Evolutionary conservation across 148 eudicot species (phyloP), one percentile per base, ranked within the genome.

Genomic region (Nepenthes mirabilis): DNA sequence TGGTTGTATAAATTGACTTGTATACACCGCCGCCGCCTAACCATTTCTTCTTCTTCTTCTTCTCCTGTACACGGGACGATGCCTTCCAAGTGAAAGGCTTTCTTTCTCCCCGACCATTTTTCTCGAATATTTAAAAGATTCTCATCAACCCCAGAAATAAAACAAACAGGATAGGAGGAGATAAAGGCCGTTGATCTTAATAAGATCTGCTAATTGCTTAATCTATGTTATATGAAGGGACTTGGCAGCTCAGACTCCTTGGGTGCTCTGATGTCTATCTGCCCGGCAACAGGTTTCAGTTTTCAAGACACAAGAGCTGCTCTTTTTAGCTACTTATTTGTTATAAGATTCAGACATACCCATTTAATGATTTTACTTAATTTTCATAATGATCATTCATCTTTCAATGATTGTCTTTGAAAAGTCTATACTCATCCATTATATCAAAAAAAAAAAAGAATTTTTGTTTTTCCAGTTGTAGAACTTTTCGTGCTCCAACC

Each of bases 161-260:
- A 45, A 14, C 11, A 12, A 13, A 53, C 11, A 53, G 23, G 14
- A 53, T 6, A 53, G 13, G 6, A 12, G 14, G 23, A 14, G 56
- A 13, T 12, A 12, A 47, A 47, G 12, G 23, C 23, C 23, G 23
- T 23, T 11, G 48, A 45, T 45, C 48, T 45, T 45, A 45, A 4
- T 53, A 6, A 5, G 11, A 14, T 53, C 14, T 53, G 14, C 14
- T 13, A 5, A 14, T 34, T 60, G 36, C 43, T 2, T 6, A 33
- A 6, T 11, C 5, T 61, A 34, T 32, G 33, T 11, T 34, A 3
- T 9, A 61, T 61, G 64, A 61, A 61, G 40, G 33, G 64, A 33
- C 64, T 33, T 61, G 55, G 36, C 40, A 48, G 64, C 55, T 34
- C 64, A 33, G 64, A 61, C 7, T 60, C 63, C 36, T 32, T 60